These are phyloP conservation scores for Tilletiaria anomala DNA, from an alignment of 1,284 basidiomycete genomes.

Conservation along the genomic window DNA sequence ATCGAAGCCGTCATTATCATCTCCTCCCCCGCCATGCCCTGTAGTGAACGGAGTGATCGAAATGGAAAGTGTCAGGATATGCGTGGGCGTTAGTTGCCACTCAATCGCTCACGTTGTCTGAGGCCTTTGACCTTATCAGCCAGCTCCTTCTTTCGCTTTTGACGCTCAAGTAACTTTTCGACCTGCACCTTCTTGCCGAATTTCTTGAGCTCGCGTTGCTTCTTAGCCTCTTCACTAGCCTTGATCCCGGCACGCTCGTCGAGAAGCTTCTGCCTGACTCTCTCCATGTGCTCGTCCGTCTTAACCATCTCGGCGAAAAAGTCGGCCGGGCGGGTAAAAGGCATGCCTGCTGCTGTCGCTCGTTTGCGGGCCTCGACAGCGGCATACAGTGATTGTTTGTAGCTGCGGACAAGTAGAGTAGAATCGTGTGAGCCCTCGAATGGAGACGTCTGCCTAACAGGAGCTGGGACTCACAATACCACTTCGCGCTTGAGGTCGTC, in stretches of 20 bases:
- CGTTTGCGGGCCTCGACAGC: conserved; percentile 61
- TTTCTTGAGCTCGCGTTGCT: conserved; percentile 89
- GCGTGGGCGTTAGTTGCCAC: neutral
- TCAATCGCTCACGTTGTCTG: conserved; percentile 56
- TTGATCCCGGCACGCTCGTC: conserved; percentile 82
- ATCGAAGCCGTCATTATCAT: conserved; percentile 57
- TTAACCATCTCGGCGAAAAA: conserved; percentile 99
- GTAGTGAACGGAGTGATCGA: neutral
- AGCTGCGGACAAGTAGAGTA: conserved; percentile 47
- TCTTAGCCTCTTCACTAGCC: conserved; percentile 76
- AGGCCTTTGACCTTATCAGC: conserved; percentile 43
- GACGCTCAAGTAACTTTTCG: conserved; percentile 66
- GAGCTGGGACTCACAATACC: conserved; percentile 56
- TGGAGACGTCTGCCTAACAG: neutral
- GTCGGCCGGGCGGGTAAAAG: conserved; percentile 83
- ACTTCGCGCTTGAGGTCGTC: conserved; percentile 87
- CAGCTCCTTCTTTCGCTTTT: conserved; percentile 64
- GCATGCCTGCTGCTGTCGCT: conserved; percentile 58
- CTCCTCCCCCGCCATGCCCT: conserved; percentile 45
- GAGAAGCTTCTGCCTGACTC: conserved; percentile 75
- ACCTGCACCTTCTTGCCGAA: conserved; percentile 91
- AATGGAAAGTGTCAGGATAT: conserved; percentile 3
- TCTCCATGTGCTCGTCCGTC: conserved; percentile 92
- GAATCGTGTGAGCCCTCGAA: neutral
- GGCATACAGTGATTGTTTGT: conserved; percentile 81